Evolutionary conservation across 805 yeast species (phyloP).

Genomic region (Candida michaelii): DNA sequence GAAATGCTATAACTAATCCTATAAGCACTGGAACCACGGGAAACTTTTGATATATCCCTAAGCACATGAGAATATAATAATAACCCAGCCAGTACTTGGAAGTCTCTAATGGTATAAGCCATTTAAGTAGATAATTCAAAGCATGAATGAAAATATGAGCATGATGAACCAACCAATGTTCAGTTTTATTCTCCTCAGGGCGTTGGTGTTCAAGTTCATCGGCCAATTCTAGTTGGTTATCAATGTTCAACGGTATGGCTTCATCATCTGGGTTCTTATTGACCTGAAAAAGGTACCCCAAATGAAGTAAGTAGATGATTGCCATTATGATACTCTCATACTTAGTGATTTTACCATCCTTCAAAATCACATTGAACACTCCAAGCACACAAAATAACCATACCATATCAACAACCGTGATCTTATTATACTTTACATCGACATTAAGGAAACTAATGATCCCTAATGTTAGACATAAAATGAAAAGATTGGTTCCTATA

Average conservation of each 20-base stretch:
- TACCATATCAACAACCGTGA: constrained; percentile 25
- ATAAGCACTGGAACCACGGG: neutral
- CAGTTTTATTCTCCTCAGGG: neutral
- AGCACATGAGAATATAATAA: constrained; percentile 1
- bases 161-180: constrained; percentile 3
- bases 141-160: constrained; percentile 10
- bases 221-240: constrained; percentile 11
- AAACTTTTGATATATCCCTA: constrained; percentile 2
- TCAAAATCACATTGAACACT: constrained; percentile 27
- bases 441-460: constrained; percentile 23
- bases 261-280: constrained; percentile 18
- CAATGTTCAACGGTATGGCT: constrained; percentile 14
- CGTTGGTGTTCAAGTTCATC: constrained; percentile 1
- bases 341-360: constrained; percentile 35
- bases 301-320: constrained; percentile 22
- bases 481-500: constrained; percentile 34
- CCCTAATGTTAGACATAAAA: constrained; percentile 36
- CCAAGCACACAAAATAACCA: constrained; percentile 29
- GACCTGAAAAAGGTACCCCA: constrained; percentile 21
- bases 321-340: constrained; percentile 30
- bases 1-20: neutral
- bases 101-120: constrained; percentile 5
- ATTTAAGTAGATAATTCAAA: constrained; percentile 6
- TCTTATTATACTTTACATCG: constrained; percentile 18
- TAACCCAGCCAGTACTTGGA: neutral